Conservation (phyloP, 805 yeast species). For the Wickerhamiella sergipiensis region DNA sequence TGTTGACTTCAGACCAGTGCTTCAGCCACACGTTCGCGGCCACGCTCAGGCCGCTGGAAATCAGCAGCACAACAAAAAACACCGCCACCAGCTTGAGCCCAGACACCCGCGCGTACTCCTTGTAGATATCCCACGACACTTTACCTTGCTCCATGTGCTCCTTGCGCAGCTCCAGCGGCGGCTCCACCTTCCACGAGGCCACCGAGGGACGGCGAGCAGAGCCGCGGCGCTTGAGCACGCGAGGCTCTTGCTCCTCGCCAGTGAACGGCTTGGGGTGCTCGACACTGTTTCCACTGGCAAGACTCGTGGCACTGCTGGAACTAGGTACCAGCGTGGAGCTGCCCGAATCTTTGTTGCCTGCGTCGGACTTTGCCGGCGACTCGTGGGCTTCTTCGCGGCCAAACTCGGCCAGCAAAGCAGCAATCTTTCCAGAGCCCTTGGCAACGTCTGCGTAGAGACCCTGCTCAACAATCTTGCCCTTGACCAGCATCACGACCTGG, state of each 20-base stretch:
- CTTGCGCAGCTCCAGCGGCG: conserved; percentile 25
- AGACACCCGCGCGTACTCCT: conserved; percentile 78
- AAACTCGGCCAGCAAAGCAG: conserved; percentile 11
- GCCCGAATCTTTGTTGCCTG: neutral
- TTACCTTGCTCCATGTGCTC: conserved; percentile 89
- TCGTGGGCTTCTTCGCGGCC: conserved; percentile 7
- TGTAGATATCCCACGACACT: conserved; percentile 77
- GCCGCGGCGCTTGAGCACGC: conserved; percentile 9
- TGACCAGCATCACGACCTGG: conserved; percentile 51
- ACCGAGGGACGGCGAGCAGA: conserved; percentile 45
- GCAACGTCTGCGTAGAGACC: conserved; percentile 22
- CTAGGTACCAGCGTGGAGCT: neutral
- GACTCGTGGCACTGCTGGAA: neutral
- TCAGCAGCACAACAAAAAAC: conserved; percentile 41
- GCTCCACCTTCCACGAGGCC: conserved; percentile 35
- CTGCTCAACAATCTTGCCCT: conserved; percentile 28
- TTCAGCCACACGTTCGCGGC: conserved; percentile 82
- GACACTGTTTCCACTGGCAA: neutral
- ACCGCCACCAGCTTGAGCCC: conserved; percentile 50
- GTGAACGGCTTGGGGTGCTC: neutral
- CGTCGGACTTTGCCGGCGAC: neutral
- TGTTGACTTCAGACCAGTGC: conserved; percentile 91
- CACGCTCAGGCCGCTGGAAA: conserved; percentile 49
- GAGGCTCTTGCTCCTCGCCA: neutral
- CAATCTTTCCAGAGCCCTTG: conserved; percentile 7